phyloP scores from a whole-genome alignment of 176 grass and related monocot genomes.

The Coix lacrymajobi region DNA sequence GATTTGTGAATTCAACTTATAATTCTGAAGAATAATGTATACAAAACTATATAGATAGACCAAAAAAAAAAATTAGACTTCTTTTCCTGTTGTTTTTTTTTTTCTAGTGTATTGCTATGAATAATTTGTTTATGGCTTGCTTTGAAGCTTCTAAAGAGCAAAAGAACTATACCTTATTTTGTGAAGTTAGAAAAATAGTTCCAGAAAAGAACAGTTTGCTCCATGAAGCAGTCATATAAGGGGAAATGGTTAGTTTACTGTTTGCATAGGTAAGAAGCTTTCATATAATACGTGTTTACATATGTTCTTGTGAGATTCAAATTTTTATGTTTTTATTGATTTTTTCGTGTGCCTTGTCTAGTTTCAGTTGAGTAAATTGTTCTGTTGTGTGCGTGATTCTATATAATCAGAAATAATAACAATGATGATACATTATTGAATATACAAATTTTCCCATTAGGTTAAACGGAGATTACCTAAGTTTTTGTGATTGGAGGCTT shows the following conservation, averaged over 20 bases:
- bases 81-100: background rate
- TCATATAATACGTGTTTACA: background rate
- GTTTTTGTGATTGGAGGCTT: constrained; percentile 75
- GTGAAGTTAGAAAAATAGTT: background rate
- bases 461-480: constrained; percentile 41
- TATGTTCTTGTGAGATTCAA: background rate
- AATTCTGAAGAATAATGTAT: background rate
- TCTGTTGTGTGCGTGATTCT: background rate
- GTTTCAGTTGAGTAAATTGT: background rate
- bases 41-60: background rate
- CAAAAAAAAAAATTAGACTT: background rate
- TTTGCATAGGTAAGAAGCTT: background rate
- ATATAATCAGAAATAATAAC: background rate
- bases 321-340: background rate
- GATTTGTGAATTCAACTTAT: background rate
- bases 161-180: background rate
- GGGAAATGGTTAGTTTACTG: background rate
- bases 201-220: background rate
- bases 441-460: constrained; percentile 34
- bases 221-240: background rate
- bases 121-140: background rate
- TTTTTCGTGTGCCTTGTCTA: background rate
- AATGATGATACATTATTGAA: background rate
- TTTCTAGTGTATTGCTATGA: background rate
- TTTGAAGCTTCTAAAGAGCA: background rate